Evolutionary conservation across 2,329 filamentous ascomycete genomes (phyloP).

Genomic region (Stagonosporopsis cucurbitacearum): DNA sequence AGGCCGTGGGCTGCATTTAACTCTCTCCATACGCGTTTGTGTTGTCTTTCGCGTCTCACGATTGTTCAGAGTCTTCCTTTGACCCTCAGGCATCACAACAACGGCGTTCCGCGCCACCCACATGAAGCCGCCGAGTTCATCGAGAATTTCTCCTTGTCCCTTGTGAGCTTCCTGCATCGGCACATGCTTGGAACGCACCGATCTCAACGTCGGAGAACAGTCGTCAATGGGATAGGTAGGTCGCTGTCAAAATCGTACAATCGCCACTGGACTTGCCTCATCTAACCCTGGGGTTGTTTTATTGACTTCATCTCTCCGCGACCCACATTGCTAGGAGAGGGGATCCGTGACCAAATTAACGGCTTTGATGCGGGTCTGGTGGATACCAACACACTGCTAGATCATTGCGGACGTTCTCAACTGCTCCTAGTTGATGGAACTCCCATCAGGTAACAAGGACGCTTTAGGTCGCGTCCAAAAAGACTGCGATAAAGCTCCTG

Average conservation of each 20-base stretch:
- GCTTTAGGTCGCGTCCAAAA: background rate
- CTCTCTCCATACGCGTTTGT: background rate
- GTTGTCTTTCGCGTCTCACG: conserved; percentile 10
- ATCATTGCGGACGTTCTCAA: background rate
- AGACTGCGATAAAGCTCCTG: background rate
- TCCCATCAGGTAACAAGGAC: background rate
- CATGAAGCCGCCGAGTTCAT: background rate
- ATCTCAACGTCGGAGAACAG: background rate
- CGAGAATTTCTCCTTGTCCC: background rate
- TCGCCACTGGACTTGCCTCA: conserved; percentile 6
- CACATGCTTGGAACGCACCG: background rate
- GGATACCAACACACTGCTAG: background rate
- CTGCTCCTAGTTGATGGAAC: background rate
- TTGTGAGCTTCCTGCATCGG: background rate
- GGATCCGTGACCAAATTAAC: conserved; percentile 10
- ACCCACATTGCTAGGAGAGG: conserved; percentile 3
- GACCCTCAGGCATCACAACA: conserved; percentile 7
- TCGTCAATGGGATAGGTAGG: background rate
- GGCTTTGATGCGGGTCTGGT: conserved; percentile 3
- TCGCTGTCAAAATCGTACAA: conserved; percentile 9
- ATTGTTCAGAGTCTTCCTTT: background rate
- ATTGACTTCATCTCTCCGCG: conserved; percentile 17
- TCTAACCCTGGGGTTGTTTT: conserved; percentile 10
- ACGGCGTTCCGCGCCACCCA: background rate
- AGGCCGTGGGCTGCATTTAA: background rate